These are phyloP conservation scores for Trypanosomatidae sp. DNA, from an alignment of 208 protist species.

Conservation along the genomic window DNA sequence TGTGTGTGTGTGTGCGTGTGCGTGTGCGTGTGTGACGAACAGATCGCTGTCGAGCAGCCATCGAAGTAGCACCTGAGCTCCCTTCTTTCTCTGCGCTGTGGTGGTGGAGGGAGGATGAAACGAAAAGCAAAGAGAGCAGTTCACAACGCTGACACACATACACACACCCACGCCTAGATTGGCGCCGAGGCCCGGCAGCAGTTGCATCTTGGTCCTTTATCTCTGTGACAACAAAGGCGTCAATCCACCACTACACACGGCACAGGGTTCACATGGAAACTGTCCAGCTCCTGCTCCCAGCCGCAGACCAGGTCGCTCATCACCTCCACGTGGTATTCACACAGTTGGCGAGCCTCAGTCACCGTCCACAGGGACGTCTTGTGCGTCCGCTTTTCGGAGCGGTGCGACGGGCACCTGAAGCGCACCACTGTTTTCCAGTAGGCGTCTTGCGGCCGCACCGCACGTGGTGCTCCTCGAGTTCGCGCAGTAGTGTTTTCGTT, in stretches of 20 bases:
- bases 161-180: neutral
- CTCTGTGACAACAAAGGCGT: neutral
- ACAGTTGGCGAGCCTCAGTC: slow-evolving; percentile 65
- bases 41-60: neutral
- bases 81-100: neutral
- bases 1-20: neutral
- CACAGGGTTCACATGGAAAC: slow-evolving; percentile 71
- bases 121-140: neutral
- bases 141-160: neutral
- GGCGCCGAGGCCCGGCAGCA: neutral
- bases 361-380: slow-evolving; percentile 47
- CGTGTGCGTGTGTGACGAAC: neutral
- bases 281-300: slow-evolving; percentile 71
- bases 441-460: slow-evolving; percentile 21
- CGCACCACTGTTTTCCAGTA: slow-evolving; percentile 72
- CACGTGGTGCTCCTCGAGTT: neutral
- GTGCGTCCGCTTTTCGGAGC: neutral
- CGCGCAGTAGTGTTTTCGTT: neutral
- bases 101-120: neutral
- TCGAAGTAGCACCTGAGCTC: neutral
- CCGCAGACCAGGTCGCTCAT: slow-evolving; percentile 57
- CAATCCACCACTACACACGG: slow-evolving; percentile 61
- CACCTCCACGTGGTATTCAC: slow-evolving; percentile 64
- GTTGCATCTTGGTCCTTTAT: neutral
- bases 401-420: slow-evolving; percentile 42